Evolutionary conservation across 2,329 filamentous ascomycete genomes (phyloP).

Genomic region (Cadophora sp.): DNA sequence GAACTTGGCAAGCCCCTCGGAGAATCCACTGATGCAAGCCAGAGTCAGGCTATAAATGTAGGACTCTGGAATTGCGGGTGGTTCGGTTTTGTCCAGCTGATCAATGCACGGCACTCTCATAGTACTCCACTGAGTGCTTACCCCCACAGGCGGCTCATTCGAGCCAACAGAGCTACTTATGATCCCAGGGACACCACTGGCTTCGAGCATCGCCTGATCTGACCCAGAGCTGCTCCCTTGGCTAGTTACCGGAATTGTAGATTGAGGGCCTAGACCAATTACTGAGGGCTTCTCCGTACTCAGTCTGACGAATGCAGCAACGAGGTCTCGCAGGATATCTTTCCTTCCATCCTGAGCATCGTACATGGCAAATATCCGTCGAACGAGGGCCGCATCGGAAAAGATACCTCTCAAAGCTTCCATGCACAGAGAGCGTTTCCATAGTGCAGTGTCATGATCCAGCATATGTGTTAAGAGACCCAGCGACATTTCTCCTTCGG

Average conservation of each 20-base stretch:
- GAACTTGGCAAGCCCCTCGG: conserved; percentile 91
- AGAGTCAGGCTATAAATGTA: conserved; percentile 92
- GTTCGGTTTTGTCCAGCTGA: conserved; percentile 89
- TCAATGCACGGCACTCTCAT: conserved; percentile 89
- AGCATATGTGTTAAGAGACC: conserved; percentile 84
- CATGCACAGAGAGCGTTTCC: conserved; percentile 91
- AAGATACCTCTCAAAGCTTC: conserved; percentile 90
- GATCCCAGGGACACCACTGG: conserved; percentile 85
- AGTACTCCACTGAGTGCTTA: conserved; percentile 91
- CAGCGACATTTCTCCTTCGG: conserved; percentile 84
- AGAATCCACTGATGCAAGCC: conserved; percentile 87
- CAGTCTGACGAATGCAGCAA: conserved; percentile 88
- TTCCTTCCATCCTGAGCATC: conserved; percentile 77
- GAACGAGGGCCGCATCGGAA: conserved; percentile 76
- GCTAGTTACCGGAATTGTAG: conserved; percentile 75
- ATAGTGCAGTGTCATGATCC: conserved; percentile 82
- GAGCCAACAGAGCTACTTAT: conserved; percentile 76
- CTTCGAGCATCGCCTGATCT: conserved; percentile 89
- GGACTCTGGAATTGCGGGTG: conserved; percentile 84
- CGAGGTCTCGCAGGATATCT: conserved; percentile 79
- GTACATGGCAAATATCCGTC: conserved; percentile 81
- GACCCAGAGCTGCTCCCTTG: conserved; percentile 64
- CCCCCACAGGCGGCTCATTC: conserved; percentile 72
- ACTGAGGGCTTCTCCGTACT: conserved; percentile 89
- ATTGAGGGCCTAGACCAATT: conserved; percentile 89